These are phyloP conservation scores for Cordyceps cicadae DNA, from an alignment of 2,329 filamentous ascomycete species.

Conservation along the genomic window DNA sequence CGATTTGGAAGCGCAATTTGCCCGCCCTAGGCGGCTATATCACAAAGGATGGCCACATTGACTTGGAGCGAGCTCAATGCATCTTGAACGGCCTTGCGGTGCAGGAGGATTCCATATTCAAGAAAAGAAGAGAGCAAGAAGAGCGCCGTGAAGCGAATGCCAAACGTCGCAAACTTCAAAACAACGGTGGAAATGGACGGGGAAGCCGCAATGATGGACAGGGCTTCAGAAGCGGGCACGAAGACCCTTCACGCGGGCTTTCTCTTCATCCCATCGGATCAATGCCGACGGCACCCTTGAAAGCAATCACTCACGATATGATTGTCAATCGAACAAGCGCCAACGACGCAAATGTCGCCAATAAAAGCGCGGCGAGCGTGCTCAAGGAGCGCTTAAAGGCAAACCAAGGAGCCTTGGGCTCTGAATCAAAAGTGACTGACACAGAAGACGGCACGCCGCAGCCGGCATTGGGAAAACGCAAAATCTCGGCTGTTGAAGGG, in stretches of 20 bases:
- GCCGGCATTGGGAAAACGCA: constrained; percentile 63
- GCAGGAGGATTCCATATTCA: constrained; percentile 91
- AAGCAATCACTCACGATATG: constrained; percentile 74
- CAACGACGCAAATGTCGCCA: constrained; percentile 67
- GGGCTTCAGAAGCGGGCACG: constrained; percentile 23
- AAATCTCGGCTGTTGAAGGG: constrained; percentile 61
- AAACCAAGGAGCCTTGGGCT: constrained; percentile 18
- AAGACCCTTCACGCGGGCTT: constrained; percentile 25
- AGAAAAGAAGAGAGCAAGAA: constrained; percentile 75
- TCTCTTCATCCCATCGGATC: constrained; percentile 34
- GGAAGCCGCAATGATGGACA: constrained; percentile 14
- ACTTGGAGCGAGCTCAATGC: constrained; percentile 75
- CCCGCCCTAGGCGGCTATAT: constrained; percentile 90
- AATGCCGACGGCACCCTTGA: constrained; percentile 45
- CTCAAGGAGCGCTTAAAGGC: constrained; percentile 71
- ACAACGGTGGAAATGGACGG: constrained; percentile 25
- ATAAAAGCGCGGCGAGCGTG: constrained; percentile 88
- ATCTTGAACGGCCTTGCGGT: constrained; percentile 84
- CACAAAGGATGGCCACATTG: constrained; percentile 88
- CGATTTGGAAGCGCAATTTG: constrained; percentile 94
- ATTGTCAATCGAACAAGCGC: constrained; percentile 65
- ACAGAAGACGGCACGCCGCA: constrained; percentile 25
- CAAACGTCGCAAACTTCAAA: constrained; percentile 69
- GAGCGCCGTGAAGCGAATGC: constrained; percentile 72
- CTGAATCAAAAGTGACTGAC: constrained; percentile 19